Conservation (phyloP, 371 early-diverging fungal genomes). For the Synchytrium microbalum region DNA sequence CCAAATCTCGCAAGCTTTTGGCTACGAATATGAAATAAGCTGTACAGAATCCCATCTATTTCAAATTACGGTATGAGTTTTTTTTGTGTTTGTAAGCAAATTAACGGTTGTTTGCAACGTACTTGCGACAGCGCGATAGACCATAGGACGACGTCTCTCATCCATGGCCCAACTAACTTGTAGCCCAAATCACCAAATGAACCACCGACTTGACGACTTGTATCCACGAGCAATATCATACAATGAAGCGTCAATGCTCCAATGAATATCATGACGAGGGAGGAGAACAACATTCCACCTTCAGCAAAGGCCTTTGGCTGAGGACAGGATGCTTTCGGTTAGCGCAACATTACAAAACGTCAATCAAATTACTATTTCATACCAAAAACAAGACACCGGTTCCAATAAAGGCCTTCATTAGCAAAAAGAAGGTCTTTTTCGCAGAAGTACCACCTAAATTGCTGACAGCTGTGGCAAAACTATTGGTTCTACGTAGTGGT, state of each 20-base stretch:
- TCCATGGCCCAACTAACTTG: slow-evolving; percentile 67
- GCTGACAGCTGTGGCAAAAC: slow-evolving; percentile 13
- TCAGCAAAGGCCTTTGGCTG: slow-evolving; percentile 61
- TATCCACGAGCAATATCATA: slow-evolving; percentile 51
- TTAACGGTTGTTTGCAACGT: slow-evolving; percentile 58
- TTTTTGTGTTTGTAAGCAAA: slow-evolving; percentile 42
- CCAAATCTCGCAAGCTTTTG: slow-evolving; percentile 63
- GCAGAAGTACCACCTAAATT: slow-evolving; percentile 62
- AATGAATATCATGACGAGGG: slow-evolving; percentile 38
- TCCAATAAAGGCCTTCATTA: slow-evolving; percentile 81
- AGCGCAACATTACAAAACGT: too few relatives aligned
- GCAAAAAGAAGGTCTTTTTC: slow-evolving; percentile 72
- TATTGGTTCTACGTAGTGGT: slow-evolving; percentile 23
- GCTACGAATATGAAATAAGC: slow-evolving; percentile 83
- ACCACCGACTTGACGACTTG: slow-evolving; percentile 43
- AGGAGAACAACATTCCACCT: slow-evolving; percentile 50
- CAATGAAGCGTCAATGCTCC: slow-evolving; percentile 48
- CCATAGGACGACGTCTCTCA: slow-evolving; percentile 65
- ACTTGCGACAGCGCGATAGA: slow-evolving; percentile 82
- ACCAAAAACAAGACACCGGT: slow-evolving; percentile 82
- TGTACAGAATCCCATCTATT: slow-evolving; percentile 77
- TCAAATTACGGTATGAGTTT: too few relatives aligned
- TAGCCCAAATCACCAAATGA: slow-evolving; percentile 90
- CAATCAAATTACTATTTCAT: too few relatives aligned
- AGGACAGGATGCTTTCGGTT: slow-evolving; percentile 47